These are phyloP conservation scores for Zygnema circumcarinatum DNA, from an alignment of 139 green algal species.

Conservation along the genomic window DNA sequence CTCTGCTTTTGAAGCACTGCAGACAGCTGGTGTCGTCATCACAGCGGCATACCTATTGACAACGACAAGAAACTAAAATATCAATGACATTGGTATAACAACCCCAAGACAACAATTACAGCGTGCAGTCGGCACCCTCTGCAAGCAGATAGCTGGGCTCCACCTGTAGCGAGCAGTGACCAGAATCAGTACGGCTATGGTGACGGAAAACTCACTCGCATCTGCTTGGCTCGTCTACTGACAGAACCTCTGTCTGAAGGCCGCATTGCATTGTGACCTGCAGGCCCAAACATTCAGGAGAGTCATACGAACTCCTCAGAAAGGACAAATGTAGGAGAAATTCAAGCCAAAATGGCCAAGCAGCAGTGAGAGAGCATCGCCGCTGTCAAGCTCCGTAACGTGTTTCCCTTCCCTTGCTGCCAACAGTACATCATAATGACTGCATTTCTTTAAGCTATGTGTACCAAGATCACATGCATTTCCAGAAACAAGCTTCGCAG, in stretches of 20 bases:
- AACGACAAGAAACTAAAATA: not conserved
- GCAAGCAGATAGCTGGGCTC: no score
- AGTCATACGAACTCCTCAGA: not conserved
- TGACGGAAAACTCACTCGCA: slow-evolving; percentile 57
- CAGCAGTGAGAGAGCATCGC: not conserved
- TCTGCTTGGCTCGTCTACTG: slow-evolving; percentile 55
- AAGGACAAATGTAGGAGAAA: not conserved
- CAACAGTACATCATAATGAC: not conserved
- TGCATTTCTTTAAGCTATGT: no score
- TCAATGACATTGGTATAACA: no score
- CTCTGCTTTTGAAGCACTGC: slow-evolving; percentile 3
- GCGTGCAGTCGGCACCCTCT: no score
- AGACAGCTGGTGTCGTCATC: slow-evolving; percentile 31
- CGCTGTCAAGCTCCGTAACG: not conserved
- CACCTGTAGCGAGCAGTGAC: no score
- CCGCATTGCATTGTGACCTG: slow-evolving; percentile 58
- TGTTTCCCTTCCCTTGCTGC: not conserved
- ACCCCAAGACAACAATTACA: no score
- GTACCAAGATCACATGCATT: no score
- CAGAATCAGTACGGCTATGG: no score
- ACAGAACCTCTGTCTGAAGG: slow-evolving; percentile 39
- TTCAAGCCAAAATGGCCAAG: not conserved
- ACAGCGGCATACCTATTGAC: slow-evolving; percentile 20
- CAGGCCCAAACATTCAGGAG: slow-evolving; percentile 1
- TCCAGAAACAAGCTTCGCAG: no score